Base-by-base conservation (phyloP, 805 yeast genomes). In the Schwanniomyces sp. region DNA sequence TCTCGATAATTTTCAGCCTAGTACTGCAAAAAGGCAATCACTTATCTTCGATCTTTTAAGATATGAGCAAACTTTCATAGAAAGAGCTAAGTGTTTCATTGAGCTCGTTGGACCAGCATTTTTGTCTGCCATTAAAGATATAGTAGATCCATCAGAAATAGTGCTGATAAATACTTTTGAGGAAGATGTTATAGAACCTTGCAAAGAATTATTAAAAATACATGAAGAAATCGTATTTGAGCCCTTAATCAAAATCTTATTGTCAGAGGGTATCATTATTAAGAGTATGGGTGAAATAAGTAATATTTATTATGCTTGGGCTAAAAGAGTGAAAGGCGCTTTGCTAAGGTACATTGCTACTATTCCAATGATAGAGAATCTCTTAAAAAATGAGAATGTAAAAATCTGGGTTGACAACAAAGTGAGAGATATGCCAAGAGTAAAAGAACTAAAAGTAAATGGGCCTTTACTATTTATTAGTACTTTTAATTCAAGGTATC, bases 21-120 rank as follows among this genome's bases (percentile, higher is more conserved):
- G 65, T 9, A 80, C 81, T 46, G 72, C 82, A n/a, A 81, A 81
- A 56, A 74, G 82, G 32, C 96, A 89, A 61, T 84, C 88, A 47
- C 82, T 84, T 48, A 77, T 88, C 4, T 90, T 86, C 64, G 96
- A 89, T 59, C 67, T 88, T 41, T 80, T 89, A 26, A 74, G 82
- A 47, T 78, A 82, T 41, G 96, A 88, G 53, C 88, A 85, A 55
- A 76, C 81, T 14, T 86, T 85, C 44, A 76, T 88, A 21, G 82
- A 80, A 42, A 77, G 88, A 57, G 85, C 91, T 2, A 75, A 76
- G 51, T 80, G 85, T 3, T 85, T 88, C 45, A 70, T 86, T 3
- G 79, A 79, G 30, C 47, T 60, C 5, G 76, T 70, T 4, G 77
- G 72, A 0, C 78, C 78, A 0, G 72, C 64, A 44, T 72, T 73